Conservation (phyloP, 2,329 filamentous ascomycete genomes). For the Colletotrichum plurivorum region DNA sequence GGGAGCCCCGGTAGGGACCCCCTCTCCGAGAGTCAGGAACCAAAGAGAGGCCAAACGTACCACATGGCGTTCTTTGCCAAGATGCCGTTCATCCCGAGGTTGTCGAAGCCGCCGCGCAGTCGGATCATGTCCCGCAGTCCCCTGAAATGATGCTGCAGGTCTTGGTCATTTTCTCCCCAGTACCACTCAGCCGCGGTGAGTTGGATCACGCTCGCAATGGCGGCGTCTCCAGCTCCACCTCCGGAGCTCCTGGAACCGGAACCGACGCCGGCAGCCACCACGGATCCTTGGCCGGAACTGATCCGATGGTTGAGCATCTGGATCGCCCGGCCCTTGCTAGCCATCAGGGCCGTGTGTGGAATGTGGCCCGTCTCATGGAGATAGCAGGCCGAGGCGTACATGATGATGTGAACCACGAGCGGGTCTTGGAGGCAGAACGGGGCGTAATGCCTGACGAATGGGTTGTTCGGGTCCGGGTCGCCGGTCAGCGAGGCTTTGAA, state of each 20-base stretch:
- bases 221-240: constrained; percentile 58
- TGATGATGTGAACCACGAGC: constrained; percentile 62
- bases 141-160: constrained; percentile 61
- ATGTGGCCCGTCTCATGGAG: constrained; percentile 64
- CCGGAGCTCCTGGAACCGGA: not conserved
- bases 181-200: constrained; percentile 68
- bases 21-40: not conserved
- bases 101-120: constrained; percentile 60
- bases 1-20: too few species aligned
- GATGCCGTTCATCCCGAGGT: constrained; percentile 61
- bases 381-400: constrained; percentile 67
- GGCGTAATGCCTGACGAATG: constrained; percentile 63
- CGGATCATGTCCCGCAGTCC: constrained; percentile 64
- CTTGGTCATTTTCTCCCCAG: constrained; percentile 60
- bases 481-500: constrained; percentile 67
- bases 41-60: constrained; percentile 51
- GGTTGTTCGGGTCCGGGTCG: constrained; percentile 58
- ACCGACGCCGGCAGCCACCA: too few species aligned
- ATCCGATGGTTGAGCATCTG: constrained; percentile 64
- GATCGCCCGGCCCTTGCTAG: constrained; percentile 60
- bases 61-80: constrained; percentile 64
- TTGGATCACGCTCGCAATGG: constrained; percentile 63
- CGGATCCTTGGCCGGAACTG: constrained; percentile 44
- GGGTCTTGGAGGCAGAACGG: constrained; percentile 65
- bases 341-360: constrained; percentile 57